These are phyloP conservation scores for Pleodorina starrii DNA, from an alignment of 139 green algal species.

Conservation along the genomic window DNA sequence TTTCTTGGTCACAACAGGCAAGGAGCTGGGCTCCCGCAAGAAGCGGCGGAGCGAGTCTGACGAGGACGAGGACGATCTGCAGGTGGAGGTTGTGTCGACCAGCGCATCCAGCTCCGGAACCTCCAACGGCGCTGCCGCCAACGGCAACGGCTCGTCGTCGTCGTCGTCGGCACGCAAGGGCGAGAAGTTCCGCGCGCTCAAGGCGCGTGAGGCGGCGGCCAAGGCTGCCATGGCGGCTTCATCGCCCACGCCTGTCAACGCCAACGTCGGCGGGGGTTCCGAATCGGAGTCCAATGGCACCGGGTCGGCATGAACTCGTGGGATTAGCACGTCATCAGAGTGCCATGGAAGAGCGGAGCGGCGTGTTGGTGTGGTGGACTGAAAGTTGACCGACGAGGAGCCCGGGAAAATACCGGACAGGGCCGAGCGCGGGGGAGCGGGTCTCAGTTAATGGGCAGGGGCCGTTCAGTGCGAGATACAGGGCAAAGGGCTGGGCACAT, in stretches of 20 bases:
- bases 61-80: slow-evolving; percentile 46
- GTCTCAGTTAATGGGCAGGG: too few relatives aligned
- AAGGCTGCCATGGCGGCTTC: slow-evolving; percentile 64
- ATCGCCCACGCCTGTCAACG: neutral
- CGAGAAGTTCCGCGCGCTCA: slow-evolving; percentile 84
- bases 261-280: neutral
- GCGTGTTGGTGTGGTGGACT: too few relatives aligned
- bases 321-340: too few relatives aligned
- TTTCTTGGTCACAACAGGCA: too few relatives aligned
- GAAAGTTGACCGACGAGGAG: too few relatives aligned
- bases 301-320: neutral
- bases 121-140: too few relatives aligned
- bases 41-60: slow-evolving; percentile 51
- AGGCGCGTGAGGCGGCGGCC: slow-evolving; percentile 81
- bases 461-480: too few relatives aligned
- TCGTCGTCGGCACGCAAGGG: slow-evolving; percentile 50
- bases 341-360: too few relatives aligned
- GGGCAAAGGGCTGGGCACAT: too few relatives aligned
- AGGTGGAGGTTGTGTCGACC: slow-evolving; percentile 19
- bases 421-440: too few relatives aligned
- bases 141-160: neutral
- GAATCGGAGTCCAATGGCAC: neutral
- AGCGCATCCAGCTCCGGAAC: neutral
- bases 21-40: slow-evolving; percentile 71
- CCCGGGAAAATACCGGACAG: too few relatives aligned